Base-by-base conservation (phyloP, 2,329 filamentous ascomycete species). In the Scedosporium aurantiacum region DNA sequence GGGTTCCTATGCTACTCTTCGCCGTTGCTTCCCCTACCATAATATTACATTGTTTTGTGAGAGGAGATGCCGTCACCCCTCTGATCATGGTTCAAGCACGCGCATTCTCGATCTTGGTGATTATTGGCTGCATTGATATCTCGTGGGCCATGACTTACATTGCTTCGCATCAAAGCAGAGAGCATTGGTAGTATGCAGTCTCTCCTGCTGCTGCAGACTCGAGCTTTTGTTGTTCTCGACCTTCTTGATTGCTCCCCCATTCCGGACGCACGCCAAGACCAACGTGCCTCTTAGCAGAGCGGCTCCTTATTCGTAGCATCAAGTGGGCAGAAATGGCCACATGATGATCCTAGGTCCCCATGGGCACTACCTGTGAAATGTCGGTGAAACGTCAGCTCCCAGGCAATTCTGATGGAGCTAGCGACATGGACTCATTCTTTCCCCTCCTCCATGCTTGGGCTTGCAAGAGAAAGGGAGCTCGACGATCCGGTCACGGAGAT, bases 241-340 rank as follows among this genome's bases (percentile, higher is more conserved):
- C 47, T 52, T 10, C 23, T 54, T 27, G 12, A 23, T 23, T 23
- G 12, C 14, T 57, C 27, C 21, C 54, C 54, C 16, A n/a, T 57
- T 57, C 32, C 54, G 50, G 16, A 37, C 54, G 12, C 27, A 58
- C 23, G 58, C 58, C 58, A 60, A 60, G 58, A 47, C 43, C 58
- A 60, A 50, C 25, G 58, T 45, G 45, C 58, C 47, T 52, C 45
- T 52, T 37, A 16, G 16, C 43, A 37, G 14, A 18, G 43, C 28
- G 43, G 45, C 14, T 43, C 14, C 23, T 32, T 21, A 40, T 32
- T 37, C 27, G 32, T 23, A 27, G 58, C n/a, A 21, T 37, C 54
- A 10, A 23, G 40, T 27, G 43, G 27, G 28, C 12, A 3, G 28
- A 47, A 50, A 60, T 60, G 58, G 21, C 58, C 58, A 60, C 58